Evolutionary conservation across 371 early-diverging fungal species (phyloP), one percentile per base, ranked within the genome.

Genomic region (Phascolomyces articulosus): DNA sequence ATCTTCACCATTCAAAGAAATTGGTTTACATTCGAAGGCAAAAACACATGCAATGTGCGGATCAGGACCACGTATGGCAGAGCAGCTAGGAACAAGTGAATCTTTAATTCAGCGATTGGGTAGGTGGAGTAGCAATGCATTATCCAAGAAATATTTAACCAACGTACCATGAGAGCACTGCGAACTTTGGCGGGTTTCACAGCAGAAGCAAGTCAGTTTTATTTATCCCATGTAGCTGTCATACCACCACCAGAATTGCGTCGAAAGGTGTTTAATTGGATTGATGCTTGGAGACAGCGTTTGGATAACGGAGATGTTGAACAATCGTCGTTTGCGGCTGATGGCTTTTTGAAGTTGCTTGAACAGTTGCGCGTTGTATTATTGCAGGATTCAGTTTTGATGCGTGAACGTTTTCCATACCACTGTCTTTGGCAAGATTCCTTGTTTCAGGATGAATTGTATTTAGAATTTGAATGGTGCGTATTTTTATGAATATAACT

Each of bases 11-110:
- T 27, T 60, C 3, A 20, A 48, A 40, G 47, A 8, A 23, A 24
- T 9, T 11, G 44, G n/a, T 6, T 11, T 47, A 9, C 1, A 40
- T 49, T 40, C 60, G 4, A 21, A 18, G 15, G 44, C 44, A 41
- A 60, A 20, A 13, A 49, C 49, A 1, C 60, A 60, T 49, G 29
- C 47, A 13, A 49, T 29, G 18, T 26, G 31, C 24, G 49, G 60
- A 4, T 23, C 47, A 40, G 44, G 20, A 24, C 21, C 27, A 15
- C 16, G 49, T 11, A 60, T 49, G 49, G 49, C 47, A 26, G 60
- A 44, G 16, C 15, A 18, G 15, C 4, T 15, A 18, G 44, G 44
- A 15, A 18, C 44, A n/a, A 44, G 44, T 16, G 44, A 44, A n/a
- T 15, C 1, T 4, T 15, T 2, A 13, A 44, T 44, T 44, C 44